Conservation (phyloP, 176 grass and related monocot genomes). For the Urochloa ruziziensis region DNA sequence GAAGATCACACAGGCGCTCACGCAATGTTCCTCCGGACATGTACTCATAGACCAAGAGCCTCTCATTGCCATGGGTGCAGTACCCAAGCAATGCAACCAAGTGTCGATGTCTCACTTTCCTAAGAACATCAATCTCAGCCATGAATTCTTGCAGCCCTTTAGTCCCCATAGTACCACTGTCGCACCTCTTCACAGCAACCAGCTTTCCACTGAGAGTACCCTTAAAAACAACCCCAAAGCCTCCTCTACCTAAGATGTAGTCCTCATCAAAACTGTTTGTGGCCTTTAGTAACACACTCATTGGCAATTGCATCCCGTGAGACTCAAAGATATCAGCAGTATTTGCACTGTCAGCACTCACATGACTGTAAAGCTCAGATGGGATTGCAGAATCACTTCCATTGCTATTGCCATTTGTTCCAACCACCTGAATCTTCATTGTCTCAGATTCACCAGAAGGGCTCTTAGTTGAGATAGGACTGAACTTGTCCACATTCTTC, state of each 20-base stretch:
- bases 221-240: conserved; percentile 92
- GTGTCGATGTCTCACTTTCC: conserved; percentile 86
- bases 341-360: conserved; percentile 31
- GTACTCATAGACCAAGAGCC: conserved; percentile 96
- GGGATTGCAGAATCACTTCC: conserved; percentile 22
- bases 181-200: conserved; percentile 81
- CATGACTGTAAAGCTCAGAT: conserved; percentile 43
- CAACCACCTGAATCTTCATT: conserved; percentile 45
- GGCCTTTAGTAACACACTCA: conserved; percentile 61
- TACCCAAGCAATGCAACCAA: conserved; percentile 88
- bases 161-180: conserved; percentile 67
- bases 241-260: conserved; percentile 76
- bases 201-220: conserved; percentile 67
- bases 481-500: conserved; percentile 58
- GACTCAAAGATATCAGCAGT: conserved; percentile 50
- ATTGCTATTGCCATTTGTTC: conserved; percentile 34
- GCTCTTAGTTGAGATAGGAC: conserved; percentile 36
- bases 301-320: conserved; percentile 76
- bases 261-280: conserved; percentile 83
- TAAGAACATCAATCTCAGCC: conserved; percentile 96
- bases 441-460: conserved; percentile 44
- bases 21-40: conserved; percentile 81
- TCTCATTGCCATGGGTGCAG: conserved; percentile 74
- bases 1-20: conserved; percentile 73
- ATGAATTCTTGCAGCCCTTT: conserved; percentile 86